These are phyloP conservation scores for Kwoniella europaea DNA, from an alignment of 768 basidiomycete genomes.

Conservation along the genomic window DNA sequence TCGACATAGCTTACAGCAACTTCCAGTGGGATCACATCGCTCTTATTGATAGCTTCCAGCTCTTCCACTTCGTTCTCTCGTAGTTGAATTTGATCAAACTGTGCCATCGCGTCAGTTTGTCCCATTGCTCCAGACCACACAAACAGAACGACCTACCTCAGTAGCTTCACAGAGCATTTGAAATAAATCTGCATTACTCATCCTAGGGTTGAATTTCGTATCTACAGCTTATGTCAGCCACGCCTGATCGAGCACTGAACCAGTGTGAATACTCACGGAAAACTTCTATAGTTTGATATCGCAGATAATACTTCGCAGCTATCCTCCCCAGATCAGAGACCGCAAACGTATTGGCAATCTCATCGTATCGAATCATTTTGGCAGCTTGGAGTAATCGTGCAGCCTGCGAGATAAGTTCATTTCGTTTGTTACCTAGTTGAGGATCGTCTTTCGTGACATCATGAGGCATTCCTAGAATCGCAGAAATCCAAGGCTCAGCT, in stretches of 20 bases:
- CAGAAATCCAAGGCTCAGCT: slow-evolving; percentile 13
- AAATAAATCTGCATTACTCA: slow-evolving; percentile 93
- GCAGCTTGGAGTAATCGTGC: slow-evolving; percentile 70
- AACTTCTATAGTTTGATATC: slow-evolving; percentile 79
- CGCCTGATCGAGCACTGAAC: no score
- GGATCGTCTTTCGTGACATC: slow-evolving; percentile 74
- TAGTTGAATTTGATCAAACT: slow-evolving; percentile 95
- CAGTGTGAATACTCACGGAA: slow-evolving; percentile 63
- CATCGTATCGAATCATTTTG: slow-evolving; percentile 81
- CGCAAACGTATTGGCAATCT: slow-evolving; percentile 65
- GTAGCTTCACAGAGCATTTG: slow-evolving; percentile 85
- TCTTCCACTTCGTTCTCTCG: slow-evolving; percentile 88
- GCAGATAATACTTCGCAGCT: slow-evolving; percentile 95
- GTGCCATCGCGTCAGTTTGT: slow-evolving; percentile 1
- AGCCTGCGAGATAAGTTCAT: slow-evolving; percentile 69
- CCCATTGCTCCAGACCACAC: neutral
- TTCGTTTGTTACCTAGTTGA: slow-evolving; percentile 71
- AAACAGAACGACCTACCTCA: slow-evolving; percentile 66
- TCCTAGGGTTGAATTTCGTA: slow-evolving; percentile 71
- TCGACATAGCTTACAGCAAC: slow-evolving; percentile 66
- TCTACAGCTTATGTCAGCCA: slow-evolving; percentile 49
- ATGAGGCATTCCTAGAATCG: slow-evolving; percentile 69
- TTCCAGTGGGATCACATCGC: slow-evolving; percentile 70
- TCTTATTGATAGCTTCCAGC: slow-evolving; percentile 68
- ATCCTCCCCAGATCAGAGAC: slow-evolving; percentile 94